Percentiles rank a stretch among this genome's conserved stretches.
These are phyloP conservation scores for Aureobasidium sp. DNA, from an alignment of 2,329 filamentous ascomycete genomes.

Conservation along the genomic window DNA sequence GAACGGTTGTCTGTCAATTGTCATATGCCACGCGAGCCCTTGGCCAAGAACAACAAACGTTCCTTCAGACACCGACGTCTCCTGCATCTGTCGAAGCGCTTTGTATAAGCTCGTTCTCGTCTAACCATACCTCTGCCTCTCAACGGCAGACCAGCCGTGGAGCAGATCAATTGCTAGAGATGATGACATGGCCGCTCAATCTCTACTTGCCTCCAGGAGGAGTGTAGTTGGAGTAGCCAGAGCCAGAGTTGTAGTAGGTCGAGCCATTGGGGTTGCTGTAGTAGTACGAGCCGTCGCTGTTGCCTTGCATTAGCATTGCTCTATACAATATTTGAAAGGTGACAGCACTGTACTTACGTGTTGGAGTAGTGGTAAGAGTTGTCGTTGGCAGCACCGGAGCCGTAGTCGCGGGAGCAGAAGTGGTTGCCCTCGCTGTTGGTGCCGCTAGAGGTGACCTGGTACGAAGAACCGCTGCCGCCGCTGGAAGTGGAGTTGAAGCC, in stretches of 20 bases:
- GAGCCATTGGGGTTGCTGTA: constrained; percentile 57
- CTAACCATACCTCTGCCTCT: background rate
- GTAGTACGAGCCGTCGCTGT: constrained; percentile 59
- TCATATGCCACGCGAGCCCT: background rate
- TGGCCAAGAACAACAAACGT: background rate
- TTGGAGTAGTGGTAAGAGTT: constrained; percentile 66
- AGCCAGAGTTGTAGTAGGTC: constrained; percentile 59
- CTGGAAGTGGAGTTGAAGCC: constrained; percentile 12
- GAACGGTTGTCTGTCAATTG: background rate
- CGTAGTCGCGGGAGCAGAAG: constrained; percentile 60
- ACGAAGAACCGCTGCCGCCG: constrained; percentile 22
- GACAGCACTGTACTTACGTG: constrained; percentile 30
- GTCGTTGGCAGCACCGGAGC: constrained; percentile 46
- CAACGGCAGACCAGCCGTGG: background rate
- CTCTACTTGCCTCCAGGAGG: constrained; percentile 33
- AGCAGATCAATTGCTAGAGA: background rate
- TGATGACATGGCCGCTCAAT: background rate
- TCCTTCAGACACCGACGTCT: background rate
- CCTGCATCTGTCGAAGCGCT: background rate
- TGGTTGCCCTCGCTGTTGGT: constrained; percentile 63
- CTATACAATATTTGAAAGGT: background rate
- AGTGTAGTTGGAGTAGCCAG: constrained; percentile 55
- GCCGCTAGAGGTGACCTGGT: constrained; percentile 42
- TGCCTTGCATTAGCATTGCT: background rate
- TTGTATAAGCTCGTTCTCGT: background rate